These are phyloP conservation scores for Hibiscus mutabilis DNA, from an alignment of 345 rosid genomes.

Conservation along the genomic window DNA sequence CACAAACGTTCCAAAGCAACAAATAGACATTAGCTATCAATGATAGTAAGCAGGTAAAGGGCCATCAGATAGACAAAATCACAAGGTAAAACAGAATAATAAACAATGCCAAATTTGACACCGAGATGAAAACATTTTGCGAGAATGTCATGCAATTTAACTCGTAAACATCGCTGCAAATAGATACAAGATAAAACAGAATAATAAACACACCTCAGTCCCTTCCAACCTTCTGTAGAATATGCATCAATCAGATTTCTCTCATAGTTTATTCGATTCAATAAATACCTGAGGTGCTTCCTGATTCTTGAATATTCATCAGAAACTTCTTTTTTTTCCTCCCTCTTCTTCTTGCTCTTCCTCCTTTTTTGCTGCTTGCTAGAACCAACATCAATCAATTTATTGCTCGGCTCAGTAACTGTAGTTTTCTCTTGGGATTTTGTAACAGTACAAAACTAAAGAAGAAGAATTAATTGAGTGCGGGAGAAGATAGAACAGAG, in stretches of 20 bases:
- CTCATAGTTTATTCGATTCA: slow-evolving; percentile 70
- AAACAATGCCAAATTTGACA: background rate
- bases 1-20: slow-evolving; percentile 12
- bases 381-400: slow-evolving; percentile 25
- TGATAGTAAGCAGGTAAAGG: background rate
- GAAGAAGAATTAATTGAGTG: no score
- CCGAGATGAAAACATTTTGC: background rate
- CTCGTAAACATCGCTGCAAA: background rate
- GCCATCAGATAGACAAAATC: background rate
- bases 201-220: slow-evolving; percentile 59
- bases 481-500: no score
- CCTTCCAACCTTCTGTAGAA: slow-evolving; percentile 99
- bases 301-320: slow-evolving; percentile 75
- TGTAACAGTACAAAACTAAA: no score
- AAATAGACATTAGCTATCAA: slow-evolving; percentile 3
- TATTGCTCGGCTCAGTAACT: slow-evolving; percentile 29
- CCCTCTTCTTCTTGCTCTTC: slow-evolving; percentile 22
- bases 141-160: background rate
- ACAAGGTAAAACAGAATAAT: no score
- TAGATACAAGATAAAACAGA: background rate
- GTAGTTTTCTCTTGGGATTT: slow-evolving; percentile 27
- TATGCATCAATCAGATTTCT: slow-evolving; percentile 80
- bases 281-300: slow-evolving; percentile 61
- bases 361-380: slow-evolving; percentile 28
- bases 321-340: slow-evolving; percentile 17